Conservation (phyloP, 2,329 filamentous ascomycete species). For the Truncatella angustata region DNA sequence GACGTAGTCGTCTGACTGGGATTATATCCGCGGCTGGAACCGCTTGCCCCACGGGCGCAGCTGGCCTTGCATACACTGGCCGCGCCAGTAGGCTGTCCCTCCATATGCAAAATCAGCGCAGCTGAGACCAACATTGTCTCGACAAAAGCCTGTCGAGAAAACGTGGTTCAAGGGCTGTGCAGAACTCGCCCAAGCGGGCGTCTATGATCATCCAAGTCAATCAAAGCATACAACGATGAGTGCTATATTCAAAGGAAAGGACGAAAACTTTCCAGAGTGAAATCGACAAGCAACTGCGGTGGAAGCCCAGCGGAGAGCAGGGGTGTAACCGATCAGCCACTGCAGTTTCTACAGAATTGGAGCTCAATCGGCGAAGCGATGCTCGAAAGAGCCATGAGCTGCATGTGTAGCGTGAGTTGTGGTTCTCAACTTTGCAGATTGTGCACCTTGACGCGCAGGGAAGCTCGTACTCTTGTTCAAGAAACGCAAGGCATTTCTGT, state of each 20-base stretch:
- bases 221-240: no score
- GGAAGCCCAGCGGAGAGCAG: background rate
- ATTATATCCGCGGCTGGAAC: constrained; percentile 8
- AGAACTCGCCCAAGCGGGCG: no score
- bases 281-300: no score
- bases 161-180: no score
- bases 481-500: background rate
- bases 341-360: background rate
- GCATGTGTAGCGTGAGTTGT: background rate
- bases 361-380: background rate
- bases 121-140: no score
- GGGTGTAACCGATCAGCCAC: background rate
- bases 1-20: background rate
- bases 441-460: background rate
- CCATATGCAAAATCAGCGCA: constrained; percentile 3
- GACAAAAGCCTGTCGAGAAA: no score
- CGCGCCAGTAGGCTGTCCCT: background rate
- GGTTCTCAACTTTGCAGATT: background rate
- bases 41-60: background rate
- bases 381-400: background rate
- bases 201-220: no score
- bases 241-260: no score
- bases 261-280: no score
- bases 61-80: background rate
- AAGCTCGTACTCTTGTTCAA: background rate